Evolutionary conservation across 1,284 basidiomycete genomes (phyloP), one percentile per base, ranked within the genome.

Genomic region (Taiwanofungus camphoratus): DNA sequence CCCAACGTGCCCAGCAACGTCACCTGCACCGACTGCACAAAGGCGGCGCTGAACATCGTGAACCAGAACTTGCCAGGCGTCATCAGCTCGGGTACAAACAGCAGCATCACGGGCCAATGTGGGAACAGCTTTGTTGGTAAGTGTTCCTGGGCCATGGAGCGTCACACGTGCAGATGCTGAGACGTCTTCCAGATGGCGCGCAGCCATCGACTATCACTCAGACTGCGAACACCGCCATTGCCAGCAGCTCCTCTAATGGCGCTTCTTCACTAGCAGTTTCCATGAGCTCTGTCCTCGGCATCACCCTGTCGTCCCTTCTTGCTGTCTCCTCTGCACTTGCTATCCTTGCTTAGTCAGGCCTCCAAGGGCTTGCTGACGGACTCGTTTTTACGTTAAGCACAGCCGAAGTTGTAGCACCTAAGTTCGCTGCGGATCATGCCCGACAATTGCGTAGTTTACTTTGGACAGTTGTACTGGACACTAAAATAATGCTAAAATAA

Each of bases 21-120:
- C 22, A 67, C 67, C 23, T 82, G 78, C 66, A 68, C 75, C 24
- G 63, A 74, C 60, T 82, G 80, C 59, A 56, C 65, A 48, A 77
- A 81, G 63, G 68, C 63, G 34, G 63, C 67, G 3, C 78, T 71
- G 63, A 74, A 71, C 55, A 58, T 76, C 48, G 45, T 76, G 39
- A 63, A 61, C 42, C 39, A 53, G 16, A 59, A 66, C 24, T 56
- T 69, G 43, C 73, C 76, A 11, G 53, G 49, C 34, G 27, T 70
- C 12, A 47, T 61, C 39, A 48, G 44, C 36, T 44, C 58, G 30
- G 52, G 62, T 50, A 48, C 57, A 6, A 55, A 58, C 13, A 51
- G 64, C 18, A 59, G 58, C 12, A 47, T 76, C 11, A 58, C 67
- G 39, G 48, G 51, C 0, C 56, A 71, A 51, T 81, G 79, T 52